phyloP scores from a whole-genome alignment of 2,329 filamentous ascomycete species.

The Fusarium duplospermum region DNA sequence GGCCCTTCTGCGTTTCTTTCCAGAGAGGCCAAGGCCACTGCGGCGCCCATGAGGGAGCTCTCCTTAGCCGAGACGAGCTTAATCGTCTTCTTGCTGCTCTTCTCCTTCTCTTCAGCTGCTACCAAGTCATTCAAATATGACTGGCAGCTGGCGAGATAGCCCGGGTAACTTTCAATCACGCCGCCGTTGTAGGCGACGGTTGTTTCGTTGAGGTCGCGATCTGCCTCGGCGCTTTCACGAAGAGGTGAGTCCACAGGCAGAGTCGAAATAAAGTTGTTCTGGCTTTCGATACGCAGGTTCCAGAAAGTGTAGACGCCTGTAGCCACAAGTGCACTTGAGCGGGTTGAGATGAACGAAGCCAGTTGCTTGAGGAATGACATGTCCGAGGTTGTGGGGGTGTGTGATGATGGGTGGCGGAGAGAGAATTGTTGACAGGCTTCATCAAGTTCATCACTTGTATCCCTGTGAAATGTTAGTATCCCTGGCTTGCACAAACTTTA shows the following conservation, averaged over 20 bases:
- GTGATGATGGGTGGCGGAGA: slow-evolving; percentile 60
- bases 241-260: slow-evolving; percentile 48
- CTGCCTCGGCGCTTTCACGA: slow-evolving; percentile 62
- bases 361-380: slow-evolving; percentile 64
- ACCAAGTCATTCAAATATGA: slow-evolving; percentile 71
- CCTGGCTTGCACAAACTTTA: no score
- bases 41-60: slow-evolving; percentile 80
- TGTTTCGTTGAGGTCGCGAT: slow-evolving; percentile 60
- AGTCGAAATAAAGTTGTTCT: slow-evolving; percentile 50
- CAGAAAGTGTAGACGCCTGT: slow-evolving; percentile 70
- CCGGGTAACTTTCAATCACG: slow-evolving; percentile 82
- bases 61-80: slow-evolving; percentile 77
- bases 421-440: slow-evolving; percentile 62
- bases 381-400: slow-evolving; percentile 58
- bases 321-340: slow-evolving; percentile 70
- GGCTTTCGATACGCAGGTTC: slow-evolving; percentile 64
- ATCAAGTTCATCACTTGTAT: slow-evolving; percentile 56
- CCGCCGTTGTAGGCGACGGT: slow-evolving; percentile 83
- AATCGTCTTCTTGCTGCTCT: slow-evolving; percentile 58
- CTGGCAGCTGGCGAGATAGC: slow-evolving; percentile 73
- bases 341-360: slow-evolving; percentile 65
- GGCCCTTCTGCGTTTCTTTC: slow-evolving; percentile 37
- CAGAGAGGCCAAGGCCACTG: slow-evolving; percentile 71
- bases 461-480: slow-evolving; percentile 52
- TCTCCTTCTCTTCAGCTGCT: slow-evolving; percentile 37